Evolutionary conservation across 768 basidiomycete species (phyloP), one percentile per base, ranked within the genome.

Genomic region (Calocybe gangraenosa): DNA sequence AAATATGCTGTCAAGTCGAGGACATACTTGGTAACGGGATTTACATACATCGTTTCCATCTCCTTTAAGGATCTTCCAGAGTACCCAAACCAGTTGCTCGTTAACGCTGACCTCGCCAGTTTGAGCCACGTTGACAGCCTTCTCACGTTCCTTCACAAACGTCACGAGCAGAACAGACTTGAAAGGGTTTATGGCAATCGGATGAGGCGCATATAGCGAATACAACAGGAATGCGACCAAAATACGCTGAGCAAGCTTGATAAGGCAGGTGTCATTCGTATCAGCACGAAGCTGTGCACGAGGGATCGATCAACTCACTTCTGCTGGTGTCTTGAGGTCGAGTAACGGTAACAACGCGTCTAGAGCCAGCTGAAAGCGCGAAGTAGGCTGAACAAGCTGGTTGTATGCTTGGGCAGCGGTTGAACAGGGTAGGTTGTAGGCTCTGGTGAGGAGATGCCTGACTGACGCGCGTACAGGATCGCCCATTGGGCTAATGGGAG

Each of bases 31-130:
- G 17, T 20, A 15, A 38, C 22, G 5, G 14, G 20, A 35, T 35
- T 17, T 30, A 71, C 81, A 54, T 51, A 88, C 87, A 70, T 90
- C 87, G 48, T 79, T 81, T 15, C 87, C 87, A 59, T 89, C 86
- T 42, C 87, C 88, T 61, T 80, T 86, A 44, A 90, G 66, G 46
- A 90, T 85, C 66, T 90, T 90, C 87, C 87, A 90, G 48, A 90
- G 69, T 35, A 90, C 87, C 86, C 87, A 90, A 31, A 89, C 84
- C 39, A 90, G 67, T 56, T 87, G 87, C 58, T 89, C 87, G 59
- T 80, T 87, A 40, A 78, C 72, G 47, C 72, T 71, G 20, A 75
- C 71, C 15, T 66, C 70, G n/a, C 70, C 70, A 14, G 66, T 61
- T 25, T 69, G 68, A n/a, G 81, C 67, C 41, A 78, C 59, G 40